Conservation (phyloP, 441 rosid species). For the Croton setiger region DNA sequence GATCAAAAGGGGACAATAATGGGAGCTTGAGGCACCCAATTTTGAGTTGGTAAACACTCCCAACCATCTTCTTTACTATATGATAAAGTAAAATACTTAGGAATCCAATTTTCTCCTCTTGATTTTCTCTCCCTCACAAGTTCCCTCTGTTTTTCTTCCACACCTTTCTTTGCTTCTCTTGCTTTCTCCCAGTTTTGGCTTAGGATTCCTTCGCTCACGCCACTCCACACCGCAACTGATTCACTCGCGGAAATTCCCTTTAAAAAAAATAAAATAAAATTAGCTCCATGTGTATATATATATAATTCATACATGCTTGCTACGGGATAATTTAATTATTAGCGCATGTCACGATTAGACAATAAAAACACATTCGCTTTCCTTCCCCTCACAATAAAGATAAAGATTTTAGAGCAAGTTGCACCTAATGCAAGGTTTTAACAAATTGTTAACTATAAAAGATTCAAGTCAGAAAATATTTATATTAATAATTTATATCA, state of each 20-base stretch:
- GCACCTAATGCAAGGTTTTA: too few species aligned
- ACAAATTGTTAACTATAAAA: too few species aligned
- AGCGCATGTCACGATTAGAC: too few species aligned
- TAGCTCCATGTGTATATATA: too few species aligned
- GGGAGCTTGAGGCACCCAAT: slow-evolving; percentile 65
- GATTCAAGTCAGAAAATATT: too few species aligned
- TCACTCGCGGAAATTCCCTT: slow-evolving; percentile 58
- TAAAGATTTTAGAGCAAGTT: too few species aligned
- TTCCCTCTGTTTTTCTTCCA: slow-evolving; percentile 71
- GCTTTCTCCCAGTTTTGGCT: slow-evolving; percentile 71
- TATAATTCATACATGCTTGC: too few species aligned
- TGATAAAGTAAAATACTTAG: slow-evolving; percentile 52
- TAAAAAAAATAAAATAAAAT: neutral
- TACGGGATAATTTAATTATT: too few species aligned
- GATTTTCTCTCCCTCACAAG: slow-evolving; percentile 38
- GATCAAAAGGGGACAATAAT: slow-evolving; percentile 46
- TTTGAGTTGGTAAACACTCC: slow-evolving; percentile 57
- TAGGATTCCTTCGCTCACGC: slow-evolving; percentile 51
- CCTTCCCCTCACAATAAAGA: too few species aligned
- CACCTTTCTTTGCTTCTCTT: slow-evolving; percentile 52
- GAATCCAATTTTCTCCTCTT: slow-evolving; percentile 50
- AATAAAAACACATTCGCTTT: too few species aligned
- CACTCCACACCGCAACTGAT: slow-evolving; percentile 70
- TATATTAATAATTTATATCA: too few species aligned
- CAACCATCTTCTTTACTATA: slow-evolving; percentile 47